Percentiles rank a stretch among this genome's conserved stretches.
These are phyloP conservation scores for Paxillus involutus DNA, from an alignment of 768 basidiomycete genomes.

Conservation along the genomic window DNA sequence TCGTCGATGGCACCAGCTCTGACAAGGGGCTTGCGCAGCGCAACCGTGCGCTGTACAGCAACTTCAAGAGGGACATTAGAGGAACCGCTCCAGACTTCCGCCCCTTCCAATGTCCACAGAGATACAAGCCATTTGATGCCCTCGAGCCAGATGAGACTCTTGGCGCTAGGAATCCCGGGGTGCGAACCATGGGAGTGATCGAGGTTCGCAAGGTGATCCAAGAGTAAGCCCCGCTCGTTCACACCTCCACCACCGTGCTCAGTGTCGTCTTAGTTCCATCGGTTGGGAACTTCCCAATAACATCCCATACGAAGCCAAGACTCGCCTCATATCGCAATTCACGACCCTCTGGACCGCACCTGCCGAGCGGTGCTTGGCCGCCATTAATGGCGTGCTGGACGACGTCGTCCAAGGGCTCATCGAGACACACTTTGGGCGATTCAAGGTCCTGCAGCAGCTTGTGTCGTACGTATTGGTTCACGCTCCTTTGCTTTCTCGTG, in stretches of 20 bases:
- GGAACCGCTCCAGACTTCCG: constrained; percentile 44
- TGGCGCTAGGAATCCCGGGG: background rate
- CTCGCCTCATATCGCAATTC: constrained; percentile 33
- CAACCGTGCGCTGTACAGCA: constrained; percentile 31
- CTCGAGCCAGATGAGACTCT: constrained; percentile 7
- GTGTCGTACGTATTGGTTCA: constrained; percentile 32
- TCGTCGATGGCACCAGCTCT: constrained; percentile 32
- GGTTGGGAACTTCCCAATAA: constrained; percentile 45
- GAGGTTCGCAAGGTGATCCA: constrained; percentile 36
- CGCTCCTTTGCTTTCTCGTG: background rate
- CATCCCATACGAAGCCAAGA: constrained; percentile 41
- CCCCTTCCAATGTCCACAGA: constrained; percentile 19
- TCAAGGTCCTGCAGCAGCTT: constrained; percentile 32
- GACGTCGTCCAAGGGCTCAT: constrained; percentile 28
- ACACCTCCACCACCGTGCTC: background rate
- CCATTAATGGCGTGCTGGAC: constrained; percentile 31
- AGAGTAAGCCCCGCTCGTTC: constrained; percentile 26
- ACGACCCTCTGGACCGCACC: constrained; percentile 39
- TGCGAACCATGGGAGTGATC: constrained; percentile 25
- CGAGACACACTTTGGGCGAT: constrained; percentile 40
- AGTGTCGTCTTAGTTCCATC: constrained; percentile 29
- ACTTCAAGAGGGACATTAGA: constrained; percentile 36
- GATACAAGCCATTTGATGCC: constrained; percentile 10
- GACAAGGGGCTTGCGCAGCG: constrained; percentile 38
- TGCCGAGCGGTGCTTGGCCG: constrained; percentile 33